phyloP scores from a whole-genome alignment of 371 early-diverging fungal genomes.

The Syncephalastrum sp. region DNA sequence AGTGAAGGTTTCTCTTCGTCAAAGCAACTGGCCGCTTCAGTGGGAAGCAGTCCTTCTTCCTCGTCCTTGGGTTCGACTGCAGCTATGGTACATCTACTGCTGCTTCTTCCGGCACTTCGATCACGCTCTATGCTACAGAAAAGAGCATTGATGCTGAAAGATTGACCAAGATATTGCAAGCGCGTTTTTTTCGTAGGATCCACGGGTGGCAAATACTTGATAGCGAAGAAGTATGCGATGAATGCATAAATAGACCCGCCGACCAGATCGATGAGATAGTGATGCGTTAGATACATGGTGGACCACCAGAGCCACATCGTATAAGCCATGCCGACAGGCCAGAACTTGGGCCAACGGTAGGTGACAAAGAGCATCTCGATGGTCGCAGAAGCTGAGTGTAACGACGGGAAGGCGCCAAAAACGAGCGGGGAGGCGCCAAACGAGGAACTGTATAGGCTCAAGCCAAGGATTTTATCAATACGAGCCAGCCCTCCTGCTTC shows the following conservation, averaged over 20 bases:
- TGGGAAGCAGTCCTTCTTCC: too few relatives aligned
- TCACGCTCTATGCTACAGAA: slow-evolving; percentile 28
- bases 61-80: too few relatives aligned
- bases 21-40: too few relatives aligned
- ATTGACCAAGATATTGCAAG: slow-evolving; percentile 35
- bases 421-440: slow-evolving; percentile 73
- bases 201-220: slow-evolving; percentile 28
- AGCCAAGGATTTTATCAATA: slow-evolving; percentile 67
- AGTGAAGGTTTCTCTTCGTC: too few relatives aligned
- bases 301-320: slow-evolving; percentile 80
- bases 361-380: slow-evolving; percentile 62
- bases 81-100: too few relatives aligned
- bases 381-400: slow-evolving; percentile 74
- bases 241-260: slow-evolving; percentile 71
- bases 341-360: slow-evolving; percentile 48
- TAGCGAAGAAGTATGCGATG: slow-evolving; percentile 49
- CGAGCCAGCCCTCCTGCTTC: slow-evolving; percentile 72
- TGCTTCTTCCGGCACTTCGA: too few relatives aligned
- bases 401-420: slow-evolving; percentile 78
- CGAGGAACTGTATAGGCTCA: slow-evolving; percentile 62
- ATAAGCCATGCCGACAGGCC: slow-evolving; percentile 54
- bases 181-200: slow-evolving; percentile 27
- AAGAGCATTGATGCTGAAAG: slow-evolving; percentile 21
- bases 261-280: slow-evolving; percentile 73
- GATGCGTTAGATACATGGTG: slow-evolving; percentile 76